Evolutionary conservation across 2,329 filamentous ascomycete species (phyloP), one percentile per base, ranked within the genome.

Genomic region (Pochonia chlamydosporia): DNA sequence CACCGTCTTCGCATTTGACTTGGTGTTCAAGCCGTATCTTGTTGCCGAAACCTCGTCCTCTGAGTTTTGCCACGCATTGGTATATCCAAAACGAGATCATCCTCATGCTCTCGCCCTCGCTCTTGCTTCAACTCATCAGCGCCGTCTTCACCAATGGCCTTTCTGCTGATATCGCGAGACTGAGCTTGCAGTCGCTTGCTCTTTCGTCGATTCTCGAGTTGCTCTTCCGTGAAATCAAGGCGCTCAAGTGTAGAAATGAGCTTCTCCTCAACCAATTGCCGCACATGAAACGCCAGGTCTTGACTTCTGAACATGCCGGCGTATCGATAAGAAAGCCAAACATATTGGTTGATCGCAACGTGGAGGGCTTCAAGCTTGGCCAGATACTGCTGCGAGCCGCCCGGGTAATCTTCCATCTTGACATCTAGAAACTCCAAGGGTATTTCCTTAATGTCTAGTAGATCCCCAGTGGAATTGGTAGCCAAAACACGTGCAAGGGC

Each of bases 271-370:
- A 91, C 83, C 43, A 95, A 63, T 6, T 69, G 66, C 61, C 96
- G 95, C 42, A 89, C 81, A 61, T 96, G 83, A 53, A 87, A 85
- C 1, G 89, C 90, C 37, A 96, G 73, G 1, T 73, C 72, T 56
- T 92, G 81, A 53, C 84, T 87, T 5, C 72, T 78, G 64, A 96
- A 95, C 43, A 95, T 76, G 42, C 88, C 87, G 3, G 82, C 75
- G 64, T 92, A 95, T 6, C 92, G 84, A 66, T 92, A 97, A 56
- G 87, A 92, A 14, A 99, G 74, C 93, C 93, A 99, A 2, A 95
- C 75, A 62, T 97, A 99, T 40, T 91, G 71, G 39, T 92, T 89
- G 31, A 99, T 71, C 24, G 81, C 75, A 58, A 88, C 87, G 69
- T 99, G 93, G 14, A 99, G 74, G 3, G 71, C 64, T 63, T 99